Conservation (phyloP, 2,329 filamentous ascomycete species). For the Macrophomina tecta region DNA sequence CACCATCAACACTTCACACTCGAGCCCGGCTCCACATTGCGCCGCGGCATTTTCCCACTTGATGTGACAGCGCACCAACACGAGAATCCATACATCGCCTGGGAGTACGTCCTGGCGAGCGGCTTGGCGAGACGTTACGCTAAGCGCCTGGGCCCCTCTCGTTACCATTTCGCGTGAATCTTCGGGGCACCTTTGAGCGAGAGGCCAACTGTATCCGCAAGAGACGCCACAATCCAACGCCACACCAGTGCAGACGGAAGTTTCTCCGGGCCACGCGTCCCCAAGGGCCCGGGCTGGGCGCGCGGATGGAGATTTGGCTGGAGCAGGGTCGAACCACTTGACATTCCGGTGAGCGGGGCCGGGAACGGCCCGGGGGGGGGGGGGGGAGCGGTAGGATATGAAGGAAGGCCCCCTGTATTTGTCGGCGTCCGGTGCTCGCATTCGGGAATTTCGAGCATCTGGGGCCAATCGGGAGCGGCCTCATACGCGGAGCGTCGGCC, state of each 20-base stretch:
- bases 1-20: background rate
- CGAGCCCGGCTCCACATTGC: background rate
- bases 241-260: background rate
- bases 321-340: too few species aligned
- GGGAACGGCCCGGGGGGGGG: background rate
- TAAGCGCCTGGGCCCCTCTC: background rate
- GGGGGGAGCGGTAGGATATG: background rate
- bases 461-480: background rate
- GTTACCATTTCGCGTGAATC: background rate
- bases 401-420: too few species aligned
- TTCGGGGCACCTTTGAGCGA: background rate
- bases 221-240: background rate
- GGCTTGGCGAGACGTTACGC: background rate
- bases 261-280: background rate
- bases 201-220: background rate
- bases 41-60: background rate
- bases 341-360: background rate
- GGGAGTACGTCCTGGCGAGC: background rate
- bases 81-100: background rate
- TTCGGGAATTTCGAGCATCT: background rate
- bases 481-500: background rate
- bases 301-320: too few species aligned
- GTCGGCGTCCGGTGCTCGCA: background rate
- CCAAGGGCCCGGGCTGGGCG: background rate
- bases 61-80: background rate